Evolutionary conservation across 2,329 filamentous ascomycete species (phyloP).

Genomic region (Ophioceras dolichostomum): DNA sequence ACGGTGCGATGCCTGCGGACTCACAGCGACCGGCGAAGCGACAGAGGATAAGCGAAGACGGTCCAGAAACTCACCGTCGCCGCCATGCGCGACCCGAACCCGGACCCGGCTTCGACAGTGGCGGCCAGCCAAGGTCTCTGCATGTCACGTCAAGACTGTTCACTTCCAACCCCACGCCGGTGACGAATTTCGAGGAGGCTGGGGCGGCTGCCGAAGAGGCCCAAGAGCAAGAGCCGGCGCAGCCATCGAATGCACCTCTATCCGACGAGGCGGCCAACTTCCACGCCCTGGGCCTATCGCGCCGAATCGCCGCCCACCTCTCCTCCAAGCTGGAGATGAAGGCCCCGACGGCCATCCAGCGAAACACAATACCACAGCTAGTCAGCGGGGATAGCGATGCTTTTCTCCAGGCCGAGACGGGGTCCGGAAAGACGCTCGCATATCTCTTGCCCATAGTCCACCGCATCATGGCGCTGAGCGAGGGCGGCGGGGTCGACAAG

Average conservation of each 20-base stretch:
- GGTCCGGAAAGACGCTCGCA: conserved; percentile 94
- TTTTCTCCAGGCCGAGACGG: conserved; percentile 93
- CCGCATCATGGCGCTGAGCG: conserved; percentile 66
- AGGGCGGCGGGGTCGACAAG: conserved; percentile 25
- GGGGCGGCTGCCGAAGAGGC: too few relatives aligned
- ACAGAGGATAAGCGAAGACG: conserved; percentile 12
- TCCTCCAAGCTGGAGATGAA: conserved; percentile 78
- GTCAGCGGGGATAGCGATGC: conserved; percentile 75
- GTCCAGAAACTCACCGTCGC: conserved; percentile 9
- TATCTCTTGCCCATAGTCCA: conserved; percentile 90
- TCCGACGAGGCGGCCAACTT: conserved; percentile 77
- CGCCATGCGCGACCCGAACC: conserved; percentile 13
- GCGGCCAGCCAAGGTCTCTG: conserved; percentile 5
- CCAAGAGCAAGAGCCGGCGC: conserved; percentile 32
- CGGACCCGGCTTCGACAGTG: conserved; percentile 15
- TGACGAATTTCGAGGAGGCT: conserved; percentile 43
- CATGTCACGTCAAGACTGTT: conserved; percentile 78
- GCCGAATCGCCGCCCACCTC: conserved; percentile 69
- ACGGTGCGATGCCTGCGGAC: conserved; percentile 9
- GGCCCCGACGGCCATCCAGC: conserved; percentile 89
- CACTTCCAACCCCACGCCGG: conserved; percentile 71
- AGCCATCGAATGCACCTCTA: conserved; percentile 84
- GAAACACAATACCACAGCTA: conserved; percentile 72
- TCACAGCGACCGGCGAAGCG: conserved; percentile 14
- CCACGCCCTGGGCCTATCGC: conserved; percentile 70